phyloP scores from a whole-genome alignment of 148 eudicot species.

The Rhododendron ovatum region DNA sequence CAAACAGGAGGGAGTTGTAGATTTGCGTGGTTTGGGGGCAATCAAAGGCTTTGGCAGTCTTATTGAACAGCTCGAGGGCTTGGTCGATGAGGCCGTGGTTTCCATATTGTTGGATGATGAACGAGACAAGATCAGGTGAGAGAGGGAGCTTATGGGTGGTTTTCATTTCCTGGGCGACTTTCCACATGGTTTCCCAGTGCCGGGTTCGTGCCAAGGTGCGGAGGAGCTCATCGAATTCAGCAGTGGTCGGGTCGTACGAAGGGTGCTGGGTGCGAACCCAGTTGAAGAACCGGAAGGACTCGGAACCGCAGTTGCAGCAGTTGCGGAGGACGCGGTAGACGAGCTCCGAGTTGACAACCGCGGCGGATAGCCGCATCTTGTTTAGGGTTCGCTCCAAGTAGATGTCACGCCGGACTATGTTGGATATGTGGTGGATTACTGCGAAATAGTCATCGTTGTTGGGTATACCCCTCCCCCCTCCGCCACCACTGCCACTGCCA shows the following conservation, averaged over 20 bases:
- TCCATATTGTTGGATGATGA: slow-evolving; percentile 78
- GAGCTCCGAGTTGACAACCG: slow-evolving; percentile 52
- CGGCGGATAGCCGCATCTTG: slow-evolving; percentile 45
- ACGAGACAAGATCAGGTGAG: slow-evolving; percentile 31
- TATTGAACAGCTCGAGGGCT: slow-evolving; percentile 78
- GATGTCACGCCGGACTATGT: slow-evolving; percentile 80
- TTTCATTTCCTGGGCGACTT: slow-evolving; percentile 56
- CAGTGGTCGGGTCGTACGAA: slow-evolving; percentile 62
- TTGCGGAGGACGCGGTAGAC: slow-evolving; percentile 79
- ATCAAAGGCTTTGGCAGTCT: slow-evolving; percentile 29
- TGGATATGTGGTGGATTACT: slow-evolving; percentile 81
- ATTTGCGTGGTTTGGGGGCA: slow-evolving; percentile 59
- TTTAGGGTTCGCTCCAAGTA: slow-evolving; percentile 87
- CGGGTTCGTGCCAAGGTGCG: slow-evolving; percentile 58
- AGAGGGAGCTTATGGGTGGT: slow-evolving; percentile 26
- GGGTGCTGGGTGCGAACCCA: slow-evolving; percentile 74
- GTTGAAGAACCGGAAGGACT: slow-evolving; percentile 81
- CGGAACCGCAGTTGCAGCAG: slow-evolving; percentile 51
- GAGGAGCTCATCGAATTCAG: slow-evolving; percentile 76
- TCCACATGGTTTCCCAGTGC: slow-evolving; percentile 98
- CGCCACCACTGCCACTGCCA: background rate
- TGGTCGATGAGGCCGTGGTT: slow-evolving; percentile 58
- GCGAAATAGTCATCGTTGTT: slow-evolving; percentile 48
- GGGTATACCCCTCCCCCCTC: background rate
- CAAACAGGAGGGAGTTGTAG: slow-evolving; percentile 69